Percentiles rank a stretch among this genome's conserved stretches.
phyloP scores from a whole-genome alignment of 345 rosid genomes.

The Barbarea vulgaris region DNA sequence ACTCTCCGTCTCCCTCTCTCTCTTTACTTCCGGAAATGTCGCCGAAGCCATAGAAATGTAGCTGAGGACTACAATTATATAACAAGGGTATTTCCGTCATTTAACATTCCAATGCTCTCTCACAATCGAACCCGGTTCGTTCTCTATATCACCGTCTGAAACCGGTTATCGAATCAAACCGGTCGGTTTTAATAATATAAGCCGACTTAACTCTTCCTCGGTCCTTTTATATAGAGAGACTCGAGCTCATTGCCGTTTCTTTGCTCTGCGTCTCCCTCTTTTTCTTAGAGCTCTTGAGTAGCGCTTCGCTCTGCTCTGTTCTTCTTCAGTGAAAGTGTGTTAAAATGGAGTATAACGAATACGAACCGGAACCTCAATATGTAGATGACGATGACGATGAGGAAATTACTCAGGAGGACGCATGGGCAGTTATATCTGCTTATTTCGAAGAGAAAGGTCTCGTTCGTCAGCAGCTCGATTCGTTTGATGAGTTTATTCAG shows the following conservation, averaged over 20 bases:
- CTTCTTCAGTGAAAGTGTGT: neutral
- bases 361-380: constrained; percentile 48
- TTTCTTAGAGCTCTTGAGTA: neutral
- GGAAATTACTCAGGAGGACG: constrained; percentile 90
- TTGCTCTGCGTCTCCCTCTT: neutral
- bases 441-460: constrained; percentile 95
- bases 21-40: constrained; percentile 22
- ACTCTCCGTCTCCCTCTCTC: constrained; percentile 1
- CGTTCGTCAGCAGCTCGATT: constrained; percentile 93
- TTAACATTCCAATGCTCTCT: neutral
- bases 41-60: constrained; percentile 4
- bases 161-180: neutral
- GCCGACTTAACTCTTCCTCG: neutral
- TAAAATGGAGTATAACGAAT: constrained; percentile 69
- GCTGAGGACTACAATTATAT: constrained; percentile 3
- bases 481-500: constrained; percentile 95
- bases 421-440: constrained; percentile 94
- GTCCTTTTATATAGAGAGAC: neutral
- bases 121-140: neutral
- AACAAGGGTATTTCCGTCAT: constrained; percentile 3
- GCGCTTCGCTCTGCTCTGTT: neutral
- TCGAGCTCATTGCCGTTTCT: constrained; percentile 7
- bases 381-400: constrained; percentile 70
- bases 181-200: constrained; percentile 11
- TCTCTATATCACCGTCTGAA: neutral